A percentile compares a stretch with the other conserved stretches of the same genome.
These are phyloP conservation scores for Moesziomyces sp. DNA, from an alignment of 1,284 basidiomycete species.

Conservation along the genomic window DNA sequence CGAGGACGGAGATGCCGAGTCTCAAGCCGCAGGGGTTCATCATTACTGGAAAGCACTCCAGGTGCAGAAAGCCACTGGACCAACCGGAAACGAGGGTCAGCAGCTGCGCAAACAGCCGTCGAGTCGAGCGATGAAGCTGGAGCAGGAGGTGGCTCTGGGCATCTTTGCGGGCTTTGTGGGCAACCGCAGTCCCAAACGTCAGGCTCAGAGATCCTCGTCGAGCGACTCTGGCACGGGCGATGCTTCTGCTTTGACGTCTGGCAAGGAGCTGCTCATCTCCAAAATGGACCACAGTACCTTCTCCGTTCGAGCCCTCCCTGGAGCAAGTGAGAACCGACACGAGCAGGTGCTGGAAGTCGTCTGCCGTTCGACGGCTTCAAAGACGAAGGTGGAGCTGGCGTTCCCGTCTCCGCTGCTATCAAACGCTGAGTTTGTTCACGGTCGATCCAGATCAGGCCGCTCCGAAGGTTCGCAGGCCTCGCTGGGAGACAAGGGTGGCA, in stretches of 20 bases:
- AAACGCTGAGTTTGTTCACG: slow-evolving; percentile 14
- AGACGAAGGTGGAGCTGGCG: slow-evolving; percentile 25
- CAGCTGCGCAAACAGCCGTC: slow-evolving; percentile 24
- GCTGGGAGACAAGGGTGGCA: slow-evolving; percentile 5
- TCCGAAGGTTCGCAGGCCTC: slow-evolving; percentile 10
- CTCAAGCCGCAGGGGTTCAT: not conserved
- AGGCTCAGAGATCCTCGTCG: slow-evolving; percentile 12
- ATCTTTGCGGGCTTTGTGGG: slow-evolving; percentile 45
- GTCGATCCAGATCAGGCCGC: slow-evolving; percentile 9
- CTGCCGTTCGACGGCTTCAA: slow-evolving; percentile 6
- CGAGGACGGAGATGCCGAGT: slow-evolving; percentile 2
- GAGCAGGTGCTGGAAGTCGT: slow-evolving; percentile 33
- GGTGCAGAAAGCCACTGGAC: slow-evolving; percentile 9
- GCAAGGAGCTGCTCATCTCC: slow-evolving; percentile 31
- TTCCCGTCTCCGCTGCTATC: slow-evolving; percentile 37
- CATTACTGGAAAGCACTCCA: slow-evolving; percentile 43
- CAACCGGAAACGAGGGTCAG: slow-evolving; percentile 1
- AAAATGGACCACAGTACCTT: slow-evolving; percentile 30
- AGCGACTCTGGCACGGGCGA: slow-evolving; percentile 3
- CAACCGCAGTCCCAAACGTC: slow-evolving; percentile 39
- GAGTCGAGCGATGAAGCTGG: slow-evolving; percentile 36
- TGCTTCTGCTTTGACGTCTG: slow-evolving; percentile 1
- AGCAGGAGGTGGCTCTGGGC: slow-evolving; percentile 34
- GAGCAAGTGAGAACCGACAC: not conserved
- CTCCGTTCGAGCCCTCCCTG: slow-evolving; percentile 17